Evolutionary conservation across 106 monocot species (phyloP), one percentile per base, ranked within the genome.

Genomic region (Platanthera guangdongensis): DNA sequence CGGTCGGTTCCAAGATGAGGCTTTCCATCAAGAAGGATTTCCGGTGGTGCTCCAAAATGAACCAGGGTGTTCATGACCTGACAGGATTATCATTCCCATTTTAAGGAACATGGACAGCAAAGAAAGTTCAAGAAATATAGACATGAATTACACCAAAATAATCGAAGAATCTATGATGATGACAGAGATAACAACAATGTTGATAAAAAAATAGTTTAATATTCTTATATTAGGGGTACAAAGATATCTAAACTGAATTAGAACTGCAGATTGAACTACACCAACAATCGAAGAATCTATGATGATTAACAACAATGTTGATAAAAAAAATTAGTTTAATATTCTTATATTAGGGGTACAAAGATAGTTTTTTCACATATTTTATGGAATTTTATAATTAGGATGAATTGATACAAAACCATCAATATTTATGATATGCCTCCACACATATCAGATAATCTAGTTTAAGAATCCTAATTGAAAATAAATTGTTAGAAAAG

Each of bases 1-100:
- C 80, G 86, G 78, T 99, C 94, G 9, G 94, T 99, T 82, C 99
- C 99, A 7, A 99, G 83, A 77, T 99, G 99, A 82, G 99, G 92
- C 52, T 92, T 99, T 76, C 99, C 94, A 84, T 99, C 92, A 80
- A 99, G 69, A 74, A 94, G 76, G 53, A 99, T 94, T 54, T 87
- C 88, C 74, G 84, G 72, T 67, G 99, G 92, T 12, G 92, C 99
- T 85, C 99, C 99, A 94, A 99, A 94, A 11, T 77, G 83, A 85
- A 99, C 92, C 75, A 99, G 86, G 52, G 99, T 94, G 62, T 84
- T 94, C 94, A 99, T 82, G 73, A 99, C 84, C 99, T 99, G 73
- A 4, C 46, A 82, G 30, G 65, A 48, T 21, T 70, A 48, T 16
- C 30, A 45, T 67, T 22, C 30, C 13, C 30, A 7, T 39, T 39